A percentile compares a stretch with the other conserved stretches of the same genome.
Conservation (phyloP, 202 grass and related monocot genomes). For the Zizania palustris region DNA sequence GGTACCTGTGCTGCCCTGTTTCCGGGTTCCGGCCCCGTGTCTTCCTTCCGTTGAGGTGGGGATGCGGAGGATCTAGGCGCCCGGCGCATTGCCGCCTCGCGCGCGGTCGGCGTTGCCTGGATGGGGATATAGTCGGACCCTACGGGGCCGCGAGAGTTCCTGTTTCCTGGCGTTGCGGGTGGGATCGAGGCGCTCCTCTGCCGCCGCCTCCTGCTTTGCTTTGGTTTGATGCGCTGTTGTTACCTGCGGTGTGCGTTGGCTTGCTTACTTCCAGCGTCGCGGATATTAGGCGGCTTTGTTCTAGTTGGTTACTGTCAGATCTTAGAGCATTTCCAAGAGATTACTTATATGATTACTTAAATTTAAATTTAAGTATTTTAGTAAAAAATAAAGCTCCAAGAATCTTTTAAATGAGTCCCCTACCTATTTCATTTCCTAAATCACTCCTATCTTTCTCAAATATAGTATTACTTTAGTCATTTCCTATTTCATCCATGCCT, state of each 20-base stretch:
- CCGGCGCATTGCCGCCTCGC: neutral
- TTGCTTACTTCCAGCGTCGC: neutral
- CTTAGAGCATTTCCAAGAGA: no score
- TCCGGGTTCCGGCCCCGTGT: no score
- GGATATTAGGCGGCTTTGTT: neutral
- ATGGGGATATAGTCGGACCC: neutral
- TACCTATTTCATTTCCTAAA: no score
- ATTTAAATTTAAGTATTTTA: no score
- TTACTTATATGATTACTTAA: no score
- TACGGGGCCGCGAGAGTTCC: neutral
- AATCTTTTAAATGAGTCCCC: no score
- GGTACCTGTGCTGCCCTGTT: neutral
- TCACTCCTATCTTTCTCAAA: no score
- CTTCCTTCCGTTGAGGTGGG: neutral
- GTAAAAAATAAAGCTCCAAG: no score
- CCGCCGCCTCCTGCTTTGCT: neutral
- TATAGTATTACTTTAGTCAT: no score
- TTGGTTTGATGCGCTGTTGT: neutral
- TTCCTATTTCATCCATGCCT: no score
- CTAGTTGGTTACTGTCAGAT: neutral
- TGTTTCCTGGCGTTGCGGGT: neutral
- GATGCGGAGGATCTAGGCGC: neutral
- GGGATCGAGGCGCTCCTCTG: neutral
- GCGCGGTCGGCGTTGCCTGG: neutral
- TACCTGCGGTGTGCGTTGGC: neutral